Evolutionary conservation across 768 basidiomycete genomes (phyloP).

Genomic region (Nidula microcarpa): DNA sequence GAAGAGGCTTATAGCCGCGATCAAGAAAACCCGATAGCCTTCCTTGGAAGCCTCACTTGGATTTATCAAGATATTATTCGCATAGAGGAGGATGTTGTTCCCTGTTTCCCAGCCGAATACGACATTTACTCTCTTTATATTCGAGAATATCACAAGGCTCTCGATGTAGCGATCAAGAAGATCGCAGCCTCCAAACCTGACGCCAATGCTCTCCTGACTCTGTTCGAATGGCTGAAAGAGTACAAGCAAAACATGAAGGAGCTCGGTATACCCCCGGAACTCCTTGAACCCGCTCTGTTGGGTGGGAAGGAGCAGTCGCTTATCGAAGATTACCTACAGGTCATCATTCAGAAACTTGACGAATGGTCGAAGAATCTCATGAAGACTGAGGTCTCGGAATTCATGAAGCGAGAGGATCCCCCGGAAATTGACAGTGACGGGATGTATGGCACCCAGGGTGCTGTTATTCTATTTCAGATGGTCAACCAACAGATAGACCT

Average conservation of each 20-base stretch:
- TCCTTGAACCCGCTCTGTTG: conserved; percentile 85
- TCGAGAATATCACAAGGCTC: conserved; percentile 85
- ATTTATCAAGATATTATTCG: conserved; percentile 93
- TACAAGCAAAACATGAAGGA: conserved; percentile 96
- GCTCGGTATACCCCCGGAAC: conserved; percentile 75
- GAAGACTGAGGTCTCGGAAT: conserved; percentile 85
- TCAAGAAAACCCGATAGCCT: conserved; percentile 62
- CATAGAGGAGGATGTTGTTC: conserved; percentile 86
- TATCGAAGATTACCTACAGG: conserved; percentile 92
- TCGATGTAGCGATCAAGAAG: conserved; percentile 70
- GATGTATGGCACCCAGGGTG: conserved; percentile 86
- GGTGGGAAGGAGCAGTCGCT: conserved; percentile 92
- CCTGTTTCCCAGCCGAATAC: conserved; percentile 90
- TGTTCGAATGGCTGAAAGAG: conserved; percentile 95
- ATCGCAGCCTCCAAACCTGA: conserved; percentile 76
- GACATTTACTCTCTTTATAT: conserved; percentile 83
- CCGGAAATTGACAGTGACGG: conserved; percentile 90
- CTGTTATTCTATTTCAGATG: conserved; percentile 97
- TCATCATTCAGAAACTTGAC: conserved; percentile 93
- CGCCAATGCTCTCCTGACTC: conserved; percentile 79
- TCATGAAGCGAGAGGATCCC: conserved; percentile 76
- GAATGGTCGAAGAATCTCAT: conserved; percentile 96
- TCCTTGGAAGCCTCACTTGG: conserved; percentile 81
- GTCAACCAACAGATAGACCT: conserved; percentile 95
- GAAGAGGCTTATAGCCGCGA: conserved; percentile 61